Evolutionary conservation across 2,329 filamentous ascomycete species (phyloP), one percentile per base, ranked within the genome.

Genomic region (Colletotrichum paranaense): DNA sequence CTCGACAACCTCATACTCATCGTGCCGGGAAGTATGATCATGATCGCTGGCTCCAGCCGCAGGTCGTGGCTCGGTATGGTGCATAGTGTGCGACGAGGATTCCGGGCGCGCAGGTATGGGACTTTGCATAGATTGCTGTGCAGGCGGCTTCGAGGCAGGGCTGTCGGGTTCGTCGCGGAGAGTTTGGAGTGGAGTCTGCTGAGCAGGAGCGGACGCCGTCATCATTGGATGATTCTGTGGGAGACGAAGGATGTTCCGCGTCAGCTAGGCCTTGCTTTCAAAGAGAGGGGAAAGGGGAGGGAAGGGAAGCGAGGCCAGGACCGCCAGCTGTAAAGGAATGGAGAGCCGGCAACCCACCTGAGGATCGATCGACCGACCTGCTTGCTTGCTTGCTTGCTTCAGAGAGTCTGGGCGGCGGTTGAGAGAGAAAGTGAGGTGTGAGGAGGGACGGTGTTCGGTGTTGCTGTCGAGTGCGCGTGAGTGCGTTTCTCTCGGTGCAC

Each of bases 1-100:
- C 26, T 71, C 69, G n/a, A 73, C 74, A 26, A 73, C 74, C 56
- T 76, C 73, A 60, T 75, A 70, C 59, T 68, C 69, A 32, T 76
- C 73, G 35, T 66, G 67, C 19, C 71, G 67, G 11, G 67, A 66
- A 28, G 60, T 28, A 22, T 66, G 71, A 9, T 66, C 71, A 52
- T 60, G 71, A 71, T 71, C 71, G 67, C 60, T 62, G 11, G 55
- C 55, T 46, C 35, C 60, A 14, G 46, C 28, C 58, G 49, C 60
- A 62, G 67, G 30, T n/a, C 35, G 26, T 24, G 56, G 46, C 49
- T 38, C 62, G 67, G 60, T 30, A 70, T 4, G 71, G 22, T 52
- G 62, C 71, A 73, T 73, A 22, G 71, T 53, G 24, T 73, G 59
- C 55, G 59, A 64, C 32, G 71, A 71, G 46, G 62, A 26, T 52